A percentile compares a stretch with the other conserved stretches of the same genome.
These are phyloP conservation scores for Planoprotostelium fungivorum DNA, from an alignment of 78 protist genomes.

Conservation along the genomic window DNA sequence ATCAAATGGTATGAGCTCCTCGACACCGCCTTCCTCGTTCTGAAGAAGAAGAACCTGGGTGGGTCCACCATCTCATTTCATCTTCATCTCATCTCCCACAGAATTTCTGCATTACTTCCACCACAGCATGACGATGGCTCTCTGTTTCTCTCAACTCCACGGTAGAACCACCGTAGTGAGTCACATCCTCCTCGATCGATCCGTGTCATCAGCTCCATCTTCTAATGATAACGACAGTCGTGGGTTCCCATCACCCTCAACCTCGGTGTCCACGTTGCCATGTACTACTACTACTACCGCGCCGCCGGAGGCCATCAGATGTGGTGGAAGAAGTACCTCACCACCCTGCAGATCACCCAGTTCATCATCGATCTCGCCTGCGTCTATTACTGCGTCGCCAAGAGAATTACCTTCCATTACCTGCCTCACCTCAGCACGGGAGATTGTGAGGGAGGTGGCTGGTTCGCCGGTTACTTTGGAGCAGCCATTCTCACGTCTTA, in stretches of 20 bases:
- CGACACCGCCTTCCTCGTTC: constrained; percentile 66
- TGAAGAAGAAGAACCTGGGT: constrained; percentile 33
- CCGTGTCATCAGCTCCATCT: background rate
- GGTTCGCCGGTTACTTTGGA: constrained; percentile 14
- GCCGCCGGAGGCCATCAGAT: constrained; percentile 36
- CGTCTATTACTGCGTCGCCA: background rate
- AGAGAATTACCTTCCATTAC: background rate
- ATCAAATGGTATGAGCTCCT: constrained; percentile 73
- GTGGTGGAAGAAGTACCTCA: constrained; percentile 68
- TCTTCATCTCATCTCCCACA: background rate
- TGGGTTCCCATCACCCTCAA: constrained; percentile 46
- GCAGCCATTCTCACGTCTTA: constrained; percentile 33
- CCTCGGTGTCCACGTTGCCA: constrained; percentile 58
- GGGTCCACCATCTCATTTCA: background rate
- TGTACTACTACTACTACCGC: constrained; percentile 70
- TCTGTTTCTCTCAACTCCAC: background rate
- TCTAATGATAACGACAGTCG: constrained; percentile 4
- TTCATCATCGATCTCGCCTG: constrained; percentile 28
- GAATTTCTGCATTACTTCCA: background rate
- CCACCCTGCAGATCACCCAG: constrained; percentile 66
- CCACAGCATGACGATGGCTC: background rate
- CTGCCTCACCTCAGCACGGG: constrained; percentile 5
- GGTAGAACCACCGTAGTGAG: background rate
- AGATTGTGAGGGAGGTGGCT: background rate
- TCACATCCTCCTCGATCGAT: background rate